Conservation (phyloP, 2,329 filamentous ascomycete species). For the Scopulariopsis brevicaulis region DNA sequence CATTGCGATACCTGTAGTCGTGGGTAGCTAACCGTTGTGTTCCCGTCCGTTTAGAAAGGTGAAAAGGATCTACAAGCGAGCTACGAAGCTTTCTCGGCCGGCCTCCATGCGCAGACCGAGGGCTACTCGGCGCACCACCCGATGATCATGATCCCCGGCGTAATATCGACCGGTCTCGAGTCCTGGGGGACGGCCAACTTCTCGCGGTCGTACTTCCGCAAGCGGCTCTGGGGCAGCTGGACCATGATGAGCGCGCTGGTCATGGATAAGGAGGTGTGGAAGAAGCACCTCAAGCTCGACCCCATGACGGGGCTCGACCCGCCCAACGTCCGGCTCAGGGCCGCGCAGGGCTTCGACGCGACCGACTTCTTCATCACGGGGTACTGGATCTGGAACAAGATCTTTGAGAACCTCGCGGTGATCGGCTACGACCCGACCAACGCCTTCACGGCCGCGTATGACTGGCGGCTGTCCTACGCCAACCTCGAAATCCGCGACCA, state of each 20-base stretch:
- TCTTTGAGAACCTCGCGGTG: conserved; percentile 89
- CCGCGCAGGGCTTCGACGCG: conserved; percentile 93
- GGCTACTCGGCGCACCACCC: conserved; percentile 76
- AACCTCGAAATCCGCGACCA: conserved; percentile 87
- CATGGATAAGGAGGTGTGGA: conserved; percentile 88
- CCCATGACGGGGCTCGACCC: conserved; percentile 85
- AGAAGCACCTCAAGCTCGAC: conserved; percentile 93
- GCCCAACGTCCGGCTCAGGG: conserved; percentile 76
- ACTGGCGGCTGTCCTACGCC: conserved; percentile 85
- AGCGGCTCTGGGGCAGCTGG: conserved; percentile 95
- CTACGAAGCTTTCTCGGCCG: conserved; percentile 91
- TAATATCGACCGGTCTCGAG: conserved; percentile 94
- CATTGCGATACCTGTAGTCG: neutral
- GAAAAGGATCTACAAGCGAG: conserved; percentile 74
- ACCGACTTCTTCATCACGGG: conserved; percentile 87
- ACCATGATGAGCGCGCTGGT: conserved; percentile 96
- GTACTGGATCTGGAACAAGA: conserved; percentile 99
- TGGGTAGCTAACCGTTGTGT: neutral
- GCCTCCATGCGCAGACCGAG: conserved; percentile 68
- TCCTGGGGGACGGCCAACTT: conserved; percentile 86
- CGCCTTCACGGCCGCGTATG: conserved; percentile 61
- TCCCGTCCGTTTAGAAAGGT: conserved; percentile 45
- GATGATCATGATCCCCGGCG: conserved; percentile 93
- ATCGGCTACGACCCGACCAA: conserved; percentile 88
- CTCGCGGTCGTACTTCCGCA: conserved; percentile 85